A percentile compares a stretch with the other conserved stretches of the same genome.
phyloP scores from a whole-genome alignment of 2,329 filamentous ascomycete genomes.

The Blastomyces silverae region DNA sequence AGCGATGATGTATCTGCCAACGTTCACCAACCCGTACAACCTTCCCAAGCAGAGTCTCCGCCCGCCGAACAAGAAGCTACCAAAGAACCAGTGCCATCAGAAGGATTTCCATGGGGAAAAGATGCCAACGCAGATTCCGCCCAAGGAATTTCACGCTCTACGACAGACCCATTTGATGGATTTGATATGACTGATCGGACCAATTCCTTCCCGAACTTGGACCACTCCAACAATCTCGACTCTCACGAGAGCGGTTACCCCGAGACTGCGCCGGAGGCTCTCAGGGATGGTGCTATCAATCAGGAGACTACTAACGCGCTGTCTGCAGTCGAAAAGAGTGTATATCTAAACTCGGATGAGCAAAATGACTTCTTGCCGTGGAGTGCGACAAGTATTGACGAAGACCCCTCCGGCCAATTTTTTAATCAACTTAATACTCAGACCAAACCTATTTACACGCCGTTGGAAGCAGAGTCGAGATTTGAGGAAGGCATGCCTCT shows the following conservation, averaged over 20 bases:
- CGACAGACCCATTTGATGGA: slow-evolving; percentile 18
- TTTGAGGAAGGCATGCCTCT: slow-evolving; percentile 66
- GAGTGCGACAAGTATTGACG: slow-evolving; percentile 45
- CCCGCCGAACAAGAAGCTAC: background rate
- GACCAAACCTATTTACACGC: slow-evolving; percentile 36
- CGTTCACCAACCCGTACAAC: background rate
- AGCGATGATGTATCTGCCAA: background rate
- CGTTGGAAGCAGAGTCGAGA: slow-evolving; percentile 48
- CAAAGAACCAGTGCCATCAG: background rate
- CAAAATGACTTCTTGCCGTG: slow-evolving; percentile 28
- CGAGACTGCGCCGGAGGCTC: background rate
- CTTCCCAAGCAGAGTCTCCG: background rate
- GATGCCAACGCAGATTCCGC: background rate
- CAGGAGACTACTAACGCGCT: background rate
- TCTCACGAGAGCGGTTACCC: background rate
- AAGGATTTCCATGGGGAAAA: background rate
- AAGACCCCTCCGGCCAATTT: slow-evolving; percentile 52
- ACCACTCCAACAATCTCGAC: background rate
- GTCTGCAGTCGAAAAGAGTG: background rate
- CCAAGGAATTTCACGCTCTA: slow-evolving; percentile 1
- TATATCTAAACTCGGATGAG: slow-evolving; percentile 5
- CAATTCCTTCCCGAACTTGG: slow-evolving; percentile 21
- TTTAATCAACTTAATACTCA: slow-evolving; percentile 49
- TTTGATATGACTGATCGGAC: slow-evolving; percentile 18
- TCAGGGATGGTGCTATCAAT: background rate